Evolutionary conservation across 2,329 filamentous ascomycete genomes (phyloP).

Genomic region (Colletotrichum spinosum): DNA sequence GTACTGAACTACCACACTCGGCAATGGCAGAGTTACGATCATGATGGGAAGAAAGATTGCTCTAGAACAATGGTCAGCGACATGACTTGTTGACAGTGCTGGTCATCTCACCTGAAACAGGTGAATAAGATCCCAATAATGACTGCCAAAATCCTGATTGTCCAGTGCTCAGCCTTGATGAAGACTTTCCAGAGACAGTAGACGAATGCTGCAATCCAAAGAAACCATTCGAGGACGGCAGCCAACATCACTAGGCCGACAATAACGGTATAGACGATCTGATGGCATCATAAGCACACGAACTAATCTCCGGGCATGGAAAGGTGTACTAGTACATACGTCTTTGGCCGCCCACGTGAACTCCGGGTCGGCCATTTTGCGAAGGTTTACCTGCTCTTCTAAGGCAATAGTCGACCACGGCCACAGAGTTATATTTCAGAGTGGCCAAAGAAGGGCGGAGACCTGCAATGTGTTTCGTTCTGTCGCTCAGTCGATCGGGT

Average conservation of each 20-base stretch:
- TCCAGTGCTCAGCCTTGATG: slow-evolving; percentile 89
- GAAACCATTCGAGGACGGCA: slow-evolving; percentile 90
- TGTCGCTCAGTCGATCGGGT: no score
- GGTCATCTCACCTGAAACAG: slow-evolving; percentile 3
- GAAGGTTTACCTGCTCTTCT: not conserved
- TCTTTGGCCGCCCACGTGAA: slow-evolving; percentile 62
- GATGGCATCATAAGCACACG: slow-evolving; percentile 36
- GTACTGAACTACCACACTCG: slow-evolving; percentile 74
- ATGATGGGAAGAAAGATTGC: slow-evolving; percentile 92
- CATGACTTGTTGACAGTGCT: not conserved
- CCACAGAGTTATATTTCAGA: no score
- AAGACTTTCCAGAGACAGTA: slow-evolving; percentile 93
- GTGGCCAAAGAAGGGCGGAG: no score
- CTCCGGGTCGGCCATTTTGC: slow-evolving; percentile 55
- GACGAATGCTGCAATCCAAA: slow-evolving; percentile 93
- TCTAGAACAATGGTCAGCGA: slow-evolving; percentile 49
- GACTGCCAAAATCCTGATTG: slow-evolving; percentile 81
- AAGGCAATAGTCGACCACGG: not conserved
- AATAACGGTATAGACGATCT: slow-evolving; percentile 89
- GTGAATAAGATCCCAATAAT: slow-evolving; percentile 78
- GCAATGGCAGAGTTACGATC: slow-evolving; percentile 90
- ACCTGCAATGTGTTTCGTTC: no score
- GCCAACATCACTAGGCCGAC: slow-evolving; percentile 85
- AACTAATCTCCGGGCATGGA: not conserved
- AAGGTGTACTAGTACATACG: slow-evolving; percentile 43